phyloP scores from a whole-genome alignment of 2,329 filamentous ascomycete species.

The Penicillium expansum region DNA sequence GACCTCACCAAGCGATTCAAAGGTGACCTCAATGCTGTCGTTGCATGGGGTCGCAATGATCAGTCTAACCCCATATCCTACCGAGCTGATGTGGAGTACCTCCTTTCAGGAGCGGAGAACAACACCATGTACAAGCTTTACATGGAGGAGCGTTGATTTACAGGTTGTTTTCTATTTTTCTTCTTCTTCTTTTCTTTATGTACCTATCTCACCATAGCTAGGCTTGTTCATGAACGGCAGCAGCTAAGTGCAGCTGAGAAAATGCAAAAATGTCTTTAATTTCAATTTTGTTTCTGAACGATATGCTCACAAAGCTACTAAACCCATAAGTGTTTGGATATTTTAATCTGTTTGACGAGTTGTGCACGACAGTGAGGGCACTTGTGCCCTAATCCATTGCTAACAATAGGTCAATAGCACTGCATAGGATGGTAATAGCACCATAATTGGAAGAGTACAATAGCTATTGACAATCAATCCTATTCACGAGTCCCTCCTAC shows the following conservation, averaged over 20 bases:
- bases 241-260: neutral
- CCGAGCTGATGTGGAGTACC: slow-evolving; percentile 12
- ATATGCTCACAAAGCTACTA: neutral
- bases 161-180: neutral
- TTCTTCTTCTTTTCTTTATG: neutral
- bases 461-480: neutral
- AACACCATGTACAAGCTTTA: slow-evolving; percentile 1
- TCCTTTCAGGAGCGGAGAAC: neutral
- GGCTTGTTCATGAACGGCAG: neutral
- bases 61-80: neutral
- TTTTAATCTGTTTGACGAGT: neutral
- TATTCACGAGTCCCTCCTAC: neutral
- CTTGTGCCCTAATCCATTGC: neutral
- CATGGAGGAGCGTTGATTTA: neutral
- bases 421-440: neutral
- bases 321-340: neutral
- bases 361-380: neutral
- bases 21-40: slow-evolving; percentile 19
- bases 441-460: neutral
- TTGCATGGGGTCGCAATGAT: neutral
- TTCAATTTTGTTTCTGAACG: neutral
- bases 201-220: neutral
- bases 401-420: neutral
- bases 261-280: neutral
- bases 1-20: slow-evolving; percentile 7